Conservation (phyloP, 257 asterid genomes). For the Thymus mandschuricus region DNA sequence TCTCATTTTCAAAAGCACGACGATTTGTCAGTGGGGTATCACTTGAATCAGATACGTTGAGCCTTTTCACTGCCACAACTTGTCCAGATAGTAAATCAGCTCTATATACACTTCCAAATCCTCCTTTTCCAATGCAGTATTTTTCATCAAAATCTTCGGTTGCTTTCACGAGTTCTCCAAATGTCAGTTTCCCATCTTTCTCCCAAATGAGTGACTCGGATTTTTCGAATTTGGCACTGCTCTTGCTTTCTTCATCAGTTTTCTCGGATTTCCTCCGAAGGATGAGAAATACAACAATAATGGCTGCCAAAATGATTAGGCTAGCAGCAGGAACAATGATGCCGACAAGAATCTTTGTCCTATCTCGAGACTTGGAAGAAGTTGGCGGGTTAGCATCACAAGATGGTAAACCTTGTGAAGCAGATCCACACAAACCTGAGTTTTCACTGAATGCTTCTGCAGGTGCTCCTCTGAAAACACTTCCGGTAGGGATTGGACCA, state of each 20-base stretch:
- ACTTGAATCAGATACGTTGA: slow-evolving; percentile 59
- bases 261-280: slow-evolving; percentile 40
- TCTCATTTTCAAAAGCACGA: slow-evolving; percentile 81
- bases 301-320: slow-evolving; percentile 47
- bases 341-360: slow-evolving; percentile 49
- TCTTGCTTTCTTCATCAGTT: slow-evolving; percentile 50
- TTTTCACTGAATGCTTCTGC: slow-evolving; percentile 55
- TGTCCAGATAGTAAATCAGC: slow-evolving; percentile 65
- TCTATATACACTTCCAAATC: slow-evolving; percentile 79
- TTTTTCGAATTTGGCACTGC: slow-evolving; percentile 28
- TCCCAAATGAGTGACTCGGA: slow-evolving; percentile 73
- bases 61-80: slow-evolving; percentile 78
- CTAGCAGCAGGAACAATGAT: slow-evolving; percentile 50
- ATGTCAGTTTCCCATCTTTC: slow-evolving; percentile 71
- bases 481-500: slow-evolving; percentile 59
- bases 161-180: slow-evolving; percentile 74
- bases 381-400: slow-evolving; percentile 42
- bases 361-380: slow-evolving; percentile 38
- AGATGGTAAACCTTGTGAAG: slow-evolving; percentile 51
- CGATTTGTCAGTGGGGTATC: slow-evolving; percentile 51
- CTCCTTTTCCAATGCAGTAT: slow-evolving; percentile 86
- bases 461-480: slow-evolving; percentile 47
- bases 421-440: slow-evolving; percentile 68
- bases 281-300: slow-evolving; percentile 37
- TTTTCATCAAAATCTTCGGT: slow-evolving; percentile 65